Evolutionary conservation across 1,139 yeast species (phyloP), one percentile per base, ranked within the genome.

Genomic region (Sugiyamaella xylanicola): DNA sequence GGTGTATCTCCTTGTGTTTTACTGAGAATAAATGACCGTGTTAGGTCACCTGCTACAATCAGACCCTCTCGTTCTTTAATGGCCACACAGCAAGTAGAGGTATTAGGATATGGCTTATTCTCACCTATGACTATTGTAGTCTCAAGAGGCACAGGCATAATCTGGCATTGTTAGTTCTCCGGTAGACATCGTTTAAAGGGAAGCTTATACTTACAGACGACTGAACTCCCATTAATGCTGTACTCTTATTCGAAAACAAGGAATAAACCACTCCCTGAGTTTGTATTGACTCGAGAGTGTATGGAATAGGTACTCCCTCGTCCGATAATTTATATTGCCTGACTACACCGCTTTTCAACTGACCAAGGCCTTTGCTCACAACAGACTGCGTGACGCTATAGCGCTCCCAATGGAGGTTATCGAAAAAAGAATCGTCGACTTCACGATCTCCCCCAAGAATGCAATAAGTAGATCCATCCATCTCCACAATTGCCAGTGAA

Each of bases 31-130:
- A 52, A 39, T 11, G 55, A 52, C 13, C 51, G 16, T 5, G 21
- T 16, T 15, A 52, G 16, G 39, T 52, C 55, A 9, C 55, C 55
- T 8, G 46, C 50, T 32, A 44, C 55, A 11, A 45, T 40, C 7
- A 43, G 15, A 35, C 36, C 25, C 9, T 44, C 22, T 21, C 49
- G 39, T 11, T 25, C 39, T 39, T 39, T 46, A 9, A 52, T 15
- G 3, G 51, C 47, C 13, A 42, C 44, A 41, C 51, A 46, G 11
- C 37, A 48, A 13, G 52, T 39, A 9, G 46, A 27, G 4, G 52
- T 48, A 17, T 48, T 48, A 15, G 46, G 40, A 27, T 48, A 48
- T 40, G 27, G 22, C 13, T 13, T 42, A 19, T 7, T n/a, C 16
- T 41, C 46, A 7, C 15, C 27, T 20, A 21, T 13, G 15, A 32